A percentile compares a stretch with the other conserved stretches of the same genome.
Evolutionary conservation across 352 stramenopile genomes (phyloP).

Genomic region (Pythium volutum): DNA sequence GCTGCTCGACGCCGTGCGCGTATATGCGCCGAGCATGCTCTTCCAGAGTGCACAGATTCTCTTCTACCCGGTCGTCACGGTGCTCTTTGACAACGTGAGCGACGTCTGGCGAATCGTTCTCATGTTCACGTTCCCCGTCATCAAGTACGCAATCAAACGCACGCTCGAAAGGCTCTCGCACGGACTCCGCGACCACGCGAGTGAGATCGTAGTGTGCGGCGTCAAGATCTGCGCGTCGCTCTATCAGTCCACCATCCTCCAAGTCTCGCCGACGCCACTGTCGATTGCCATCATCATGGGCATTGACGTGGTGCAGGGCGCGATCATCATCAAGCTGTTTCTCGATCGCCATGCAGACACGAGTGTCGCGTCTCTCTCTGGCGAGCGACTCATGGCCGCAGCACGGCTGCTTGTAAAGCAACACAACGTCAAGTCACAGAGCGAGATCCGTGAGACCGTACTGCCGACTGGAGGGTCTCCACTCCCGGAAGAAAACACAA

Average conservation of each 20-base stretch:
- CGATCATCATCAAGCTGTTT: constrained; percentile 12
- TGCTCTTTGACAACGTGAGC: constrained; percentile 12
- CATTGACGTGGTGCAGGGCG: constrained; percentile 7
- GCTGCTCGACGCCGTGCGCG: not conserved
- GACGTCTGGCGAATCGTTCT: not conserved
- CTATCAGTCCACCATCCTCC: constrained; percentile 18
- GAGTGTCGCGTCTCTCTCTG: not conserved
- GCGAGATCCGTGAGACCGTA: not conserved
- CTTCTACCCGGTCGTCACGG: constrained; percentile 19
- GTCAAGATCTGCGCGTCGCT: constrained; percentile 13
- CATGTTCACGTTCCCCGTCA: constrained; percentile 7
- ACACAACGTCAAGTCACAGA: not conserved
- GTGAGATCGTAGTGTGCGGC: constrained; percentile 9
- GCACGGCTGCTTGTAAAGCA: not conserved
- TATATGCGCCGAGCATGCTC: constrained; percentile 1
- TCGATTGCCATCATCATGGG: constrained; percentile 11
- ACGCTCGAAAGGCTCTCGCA: not conserved
- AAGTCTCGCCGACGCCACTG: not conserved
- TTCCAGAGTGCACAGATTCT: constrained; percentile 13
- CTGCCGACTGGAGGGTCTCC: too few species aligned
- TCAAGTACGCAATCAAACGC: constrained; percentile 12
- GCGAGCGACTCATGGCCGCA: not conserved
- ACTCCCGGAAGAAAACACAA: too few species aligned
- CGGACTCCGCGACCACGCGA: constrained; percentile 2
- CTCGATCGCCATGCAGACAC: constrained; percentile 8